Conservation (phyloP, 257 asterid genomes). For the Leptodermis oblonga region DNA sequence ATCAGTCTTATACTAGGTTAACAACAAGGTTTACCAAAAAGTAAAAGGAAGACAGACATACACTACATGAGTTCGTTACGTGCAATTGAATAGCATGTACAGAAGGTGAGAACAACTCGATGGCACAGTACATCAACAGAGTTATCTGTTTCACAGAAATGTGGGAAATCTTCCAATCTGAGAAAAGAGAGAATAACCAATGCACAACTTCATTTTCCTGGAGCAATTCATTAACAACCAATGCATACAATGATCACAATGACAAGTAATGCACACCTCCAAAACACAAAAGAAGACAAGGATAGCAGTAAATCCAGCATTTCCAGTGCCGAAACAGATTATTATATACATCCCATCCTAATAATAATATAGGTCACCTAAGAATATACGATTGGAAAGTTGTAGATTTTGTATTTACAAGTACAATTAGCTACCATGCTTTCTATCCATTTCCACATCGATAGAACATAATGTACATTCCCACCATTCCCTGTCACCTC, state of each 20-base stretch:
- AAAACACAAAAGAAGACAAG: not conserved
- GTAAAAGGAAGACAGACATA: not conserved
- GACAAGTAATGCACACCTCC: not conserved
- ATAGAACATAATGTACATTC: constrained; percentile 37
- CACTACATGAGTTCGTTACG: not conserved
- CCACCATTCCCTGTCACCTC: constrained; percentile 29
- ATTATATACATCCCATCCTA: not conserved
- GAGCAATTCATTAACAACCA: not conserved
- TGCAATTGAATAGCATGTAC: not conserved
- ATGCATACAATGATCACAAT: not conserved
- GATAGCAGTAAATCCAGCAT: not conserved
- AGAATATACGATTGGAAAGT: not conserved
- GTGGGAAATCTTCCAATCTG: not conserved
- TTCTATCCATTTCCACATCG: not conserved
- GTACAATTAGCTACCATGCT: not conserved
- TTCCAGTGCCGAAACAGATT: not conserved
- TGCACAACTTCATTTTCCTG: not conserved
- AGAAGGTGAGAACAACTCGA: not conserved
- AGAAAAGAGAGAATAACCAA: too few relatives aligned
- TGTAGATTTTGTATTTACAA: constrained; percentile 16
- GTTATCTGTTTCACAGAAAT: not conserved
- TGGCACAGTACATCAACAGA: not conserved
- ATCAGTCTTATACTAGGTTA: not conserved
- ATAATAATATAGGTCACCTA: not conserved
- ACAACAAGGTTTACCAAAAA: not conserved